Base-by-base conservation (phyloP, 805 yeast genomes). In the Hanseniaspora taiwanica region DNA sequence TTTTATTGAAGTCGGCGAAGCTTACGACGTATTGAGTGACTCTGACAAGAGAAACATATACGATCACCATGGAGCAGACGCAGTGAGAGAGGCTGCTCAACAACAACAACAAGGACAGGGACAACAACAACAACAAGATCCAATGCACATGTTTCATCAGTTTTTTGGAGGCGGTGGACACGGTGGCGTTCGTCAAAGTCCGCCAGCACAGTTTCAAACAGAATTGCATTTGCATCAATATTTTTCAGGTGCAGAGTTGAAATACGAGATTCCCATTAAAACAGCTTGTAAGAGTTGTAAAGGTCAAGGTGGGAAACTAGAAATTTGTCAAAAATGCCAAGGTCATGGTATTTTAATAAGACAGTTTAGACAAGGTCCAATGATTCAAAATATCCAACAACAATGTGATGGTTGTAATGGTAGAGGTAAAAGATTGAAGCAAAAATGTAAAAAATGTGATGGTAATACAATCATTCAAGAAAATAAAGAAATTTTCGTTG, bases 1-100 rank as follows among this genome's bases (percentile, higher is more conserved):
- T 60, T 91, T 87, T 57, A 78, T 91, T 38, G 94, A 86, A 59
- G 72, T 91, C 21, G 94, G 94, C 13, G 94, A 81, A 53, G 97
- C 97, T 0, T 89, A 89, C 58, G 96, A 86, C 41, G 81, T 85
- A 10, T 68, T 86, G 45, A 71, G 75, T 47, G 84, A 85, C 55
- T 56, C 70, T 4, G 83, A 81, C 42, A 81, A 82, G 59, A 71
- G 80, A 44, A 51, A 65, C 21, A 66, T 75, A 10, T 87, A 77
- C 58, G 94, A 87, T 58, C 65, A 66, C 37, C 81, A 66, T 52
- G 98, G 98, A 23, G 76, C 72, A 44, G 89, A 78, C 35, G 91
- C 80, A 1, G 53, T 82, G 37, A 31, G 24, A 8, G 35, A 38
- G 19, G 44, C 39, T 2, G 17, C 29, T n/a, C 41, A 42, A 23